These are phyloP conservation scores for Annona cherimola DNA, from an alignment of 164 flowering plant genomes.

Conservation along the genomic window DNA sequence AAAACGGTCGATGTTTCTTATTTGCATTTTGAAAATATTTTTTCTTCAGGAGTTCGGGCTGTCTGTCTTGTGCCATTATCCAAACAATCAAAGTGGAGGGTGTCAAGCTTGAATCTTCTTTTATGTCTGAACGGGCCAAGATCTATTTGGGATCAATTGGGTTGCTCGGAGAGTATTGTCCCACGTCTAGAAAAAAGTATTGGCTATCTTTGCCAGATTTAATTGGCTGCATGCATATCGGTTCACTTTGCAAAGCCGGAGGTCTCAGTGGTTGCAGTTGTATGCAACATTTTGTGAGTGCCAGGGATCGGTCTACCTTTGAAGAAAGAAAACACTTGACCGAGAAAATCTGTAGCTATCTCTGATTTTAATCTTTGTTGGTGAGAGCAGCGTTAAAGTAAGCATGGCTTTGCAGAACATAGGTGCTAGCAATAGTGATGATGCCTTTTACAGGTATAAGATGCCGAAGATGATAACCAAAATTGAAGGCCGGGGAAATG, in stretches of 20 bases:
- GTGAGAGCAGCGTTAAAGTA: not conserved
- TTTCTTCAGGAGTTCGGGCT: not conserved
- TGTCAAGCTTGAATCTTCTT: constrained; percentile 46
- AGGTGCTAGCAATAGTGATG: constrained; percentile 87
- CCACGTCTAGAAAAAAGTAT: constrained; percentile 46
- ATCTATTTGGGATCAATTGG: constrained; percentile 56
- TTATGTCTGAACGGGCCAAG: constrained; percentile 67
- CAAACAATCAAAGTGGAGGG: constrained; percentile 46
- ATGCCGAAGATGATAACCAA: constrained; percentile 94
- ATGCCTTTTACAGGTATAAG: constrained; percentile 97
- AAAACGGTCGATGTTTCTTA: not conserved
- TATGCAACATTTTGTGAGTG: constrained; percentile 28
- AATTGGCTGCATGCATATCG: constrained; percentile 46
- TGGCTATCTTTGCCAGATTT: constrained; percentile 15
- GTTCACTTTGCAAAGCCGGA: constrained; percentile 9
- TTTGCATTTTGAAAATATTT: not conserved
- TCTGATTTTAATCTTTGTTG: constrained; percentile 9
- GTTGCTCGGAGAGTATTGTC: constrained; percentile 66
- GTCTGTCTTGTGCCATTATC: not conserved
- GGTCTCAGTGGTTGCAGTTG: constrained; percentile 24
- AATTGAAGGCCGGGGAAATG: constrained; percentile 93
- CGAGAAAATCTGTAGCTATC: constrained; percentile 1
- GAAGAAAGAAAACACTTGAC: not conserved
- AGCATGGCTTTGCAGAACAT: constrained; percentile 89
- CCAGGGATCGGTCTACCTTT: constrained; percentile 8